Base-by-base conservation (phyloP, 1,139 yeast genomes). In the Sugiyamaella castrensis region DNA sequence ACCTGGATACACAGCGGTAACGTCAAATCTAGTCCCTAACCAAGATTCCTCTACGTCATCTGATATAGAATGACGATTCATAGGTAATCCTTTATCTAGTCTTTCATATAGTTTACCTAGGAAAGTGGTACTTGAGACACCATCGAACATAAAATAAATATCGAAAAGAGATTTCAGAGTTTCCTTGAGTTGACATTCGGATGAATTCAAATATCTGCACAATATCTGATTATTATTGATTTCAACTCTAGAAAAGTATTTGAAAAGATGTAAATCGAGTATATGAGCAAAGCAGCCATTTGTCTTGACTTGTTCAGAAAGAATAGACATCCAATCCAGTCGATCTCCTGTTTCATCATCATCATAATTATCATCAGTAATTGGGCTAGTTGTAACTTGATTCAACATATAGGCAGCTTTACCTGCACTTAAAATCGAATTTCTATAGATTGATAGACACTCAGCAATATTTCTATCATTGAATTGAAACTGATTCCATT, bases 141-240 rank as follows among this genome's bases (percentile, higher is more conserved):
- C 34, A 19, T 56, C 57, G 33, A 49, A 41, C 52, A 55, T 47
- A 38, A 55, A 49, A 35, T 39, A 57, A 5, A 46, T 41, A 29
- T 53, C 47, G 43, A 50, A 41, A 28, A 50, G 54, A 30, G 13
- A 8, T 13, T 34, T 28, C 35, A 47, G 33, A 7, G 40, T 43
- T 9, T 39, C 26, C 13, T 27, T 34, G n/a, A 46, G 37, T 15
- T 9, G 46, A 13, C 36, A 28, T 12, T 15, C 40, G 5, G 24
- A 19, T 6, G 46, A 15, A 12, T 11, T 15, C 7, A 42, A n/a
- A 15, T 36, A 16, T 24, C 31, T 28, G 16, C 28, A 27, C 29
- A 46, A 24, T 8, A 34, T 13, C 15, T 24, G 24, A 27, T 41
- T 46, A 36, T 46, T 46, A 19, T 12, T 12, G 13, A 27, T 19